phyloP scores from a whole-genome alignment of 2,329 filamentous ascomycete genomes.

The Penicillium sp. region DNA sequence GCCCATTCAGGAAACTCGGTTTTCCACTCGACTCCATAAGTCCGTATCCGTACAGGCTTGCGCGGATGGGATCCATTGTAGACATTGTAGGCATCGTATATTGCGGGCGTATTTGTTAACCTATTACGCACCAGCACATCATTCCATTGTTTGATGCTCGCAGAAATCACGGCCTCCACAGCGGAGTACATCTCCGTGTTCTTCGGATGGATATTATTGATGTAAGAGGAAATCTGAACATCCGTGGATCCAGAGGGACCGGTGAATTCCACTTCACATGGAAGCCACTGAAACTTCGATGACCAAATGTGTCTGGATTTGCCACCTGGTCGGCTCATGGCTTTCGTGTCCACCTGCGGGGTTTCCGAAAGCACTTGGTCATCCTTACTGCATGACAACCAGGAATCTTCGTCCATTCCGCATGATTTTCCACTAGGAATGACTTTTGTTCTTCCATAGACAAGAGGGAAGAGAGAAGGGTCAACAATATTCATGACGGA shows the following conservation, averaged over 20 bases:
- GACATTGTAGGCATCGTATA: neutral
- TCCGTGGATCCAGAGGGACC: conserved; percentile 9
- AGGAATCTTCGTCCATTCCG: neutral
- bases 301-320: conserved; percentile 2
- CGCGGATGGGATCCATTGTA: neutral
- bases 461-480: neutral
- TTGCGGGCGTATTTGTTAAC: neutral
- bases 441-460: neutral
- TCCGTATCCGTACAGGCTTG: conserved; percentile 4
- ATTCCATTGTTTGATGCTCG: conserved; percentile 8
- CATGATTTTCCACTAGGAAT: neutral
- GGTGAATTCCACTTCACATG: conserved; percentile 14
- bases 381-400: neutral
- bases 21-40: conserved; percentile 14
- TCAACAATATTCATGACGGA: neutral
- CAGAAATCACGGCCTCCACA: conserved; percentile 5
- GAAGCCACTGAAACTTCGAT: conserved; percentile 14
- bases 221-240: conserved; percentile 6
- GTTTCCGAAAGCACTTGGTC: neutral
- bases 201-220: conserved; percentile 10
- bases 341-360: neutral
- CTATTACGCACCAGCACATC: neutral
- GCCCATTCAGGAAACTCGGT: conserved; percentile 6
- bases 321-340: neutral
- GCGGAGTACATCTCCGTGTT: conserved; percentile 6